Base-by-base conservation (phyloP, 305 asterid species). In the Fraxinus platypoda region DNA sequence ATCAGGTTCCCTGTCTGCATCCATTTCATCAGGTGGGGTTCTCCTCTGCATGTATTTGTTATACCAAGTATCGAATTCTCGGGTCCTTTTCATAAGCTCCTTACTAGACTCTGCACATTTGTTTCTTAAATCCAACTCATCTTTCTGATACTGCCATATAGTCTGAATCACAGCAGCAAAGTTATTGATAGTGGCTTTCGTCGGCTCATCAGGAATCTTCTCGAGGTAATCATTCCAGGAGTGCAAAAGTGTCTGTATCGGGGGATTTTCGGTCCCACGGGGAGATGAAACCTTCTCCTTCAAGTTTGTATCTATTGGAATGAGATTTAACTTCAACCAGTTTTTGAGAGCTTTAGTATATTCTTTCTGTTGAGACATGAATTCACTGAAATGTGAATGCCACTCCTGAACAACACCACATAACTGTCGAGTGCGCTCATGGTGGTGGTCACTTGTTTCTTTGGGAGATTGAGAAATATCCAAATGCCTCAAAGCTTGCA, bases 281-380 rank as follows among this genome's bases (percentile, higher is more conserved):
- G 99, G 99, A 8, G 99, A 93, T 0, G 99, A 91, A 33, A 87
- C 95, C 87, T 54, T 54, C 66, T 54, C 66, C 66, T 54, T 54
- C 66, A 88, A 83, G 89, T 92, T 94, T 77, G 97, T 97, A 79
- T 97, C 99, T 7, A 94, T 93, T 5, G 98, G 98, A 34, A 94
- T 68, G 43, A 94, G 97, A 70, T 93, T 93, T 75, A 89, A 93
- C 89, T 90, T 94, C 84, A 97, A 81, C 99, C 99, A 94, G 38
- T 31, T 28, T 85, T 86, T 92, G 83, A 95, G 95, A 30, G 95
- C 90, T 84, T 84, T 88, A 57, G 95, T 90, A 79, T 97, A 94
- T 57, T 90, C 92, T 77, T 89, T 93, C 79, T 97, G 98, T 80
- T 91, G 91, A 85, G 78, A 78, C 66, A 54, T n/a, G 26, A 54